Evolutionary conservation across 148 eudicot genomes (phyloP), one percentile per base, ranked within the genome.

Genomic region (Rhododendron simsii): DNA sequence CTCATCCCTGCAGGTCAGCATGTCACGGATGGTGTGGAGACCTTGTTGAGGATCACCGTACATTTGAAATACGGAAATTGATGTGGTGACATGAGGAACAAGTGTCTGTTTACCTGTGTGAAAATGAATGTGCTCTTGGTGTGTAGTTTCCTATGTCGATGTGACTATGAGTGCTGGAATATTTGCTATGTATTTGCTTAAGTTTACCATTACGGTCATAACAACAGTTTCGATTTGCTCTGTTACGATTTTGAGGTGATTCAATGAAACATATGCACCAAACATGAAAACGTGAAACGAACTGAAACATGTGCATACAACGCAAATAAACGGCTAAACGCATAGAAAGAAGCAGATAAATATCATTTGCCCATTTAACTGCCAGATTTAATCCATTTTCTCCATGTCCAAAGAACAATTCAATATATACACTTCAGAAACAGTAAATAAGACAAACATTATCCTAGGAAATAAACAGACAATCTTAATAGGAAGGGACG

Each of bases 1-100:
- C 91, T 97, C 83, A 92, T 97, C 37, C 98, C 99, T 0, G 84
- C 90, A 18, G 99, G 98, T 71, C 98, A 97, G 89, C 93, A 87
- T 69, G 87, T 92, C 63, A 84, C 91, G 0, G 98, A 97, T 86
- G 99, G 99, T 2, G 92, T 91, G 13, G 94, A 96, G 91, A 89
- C 98, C 1, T 84, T 97, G 92, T 90, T 97, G 73, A 93, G 99
- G 92, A 90, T 97, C 69, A 63, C 93, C 41, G 90, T 97, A 69
- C 98, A 95, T 85, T 89, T 97, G 83, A 91, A 86, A 23, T 94
- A 94, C 90, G 94, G 85, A 95, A 83, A 76, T 82, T 69, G 77
- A 21, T 65, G 9, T 53, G 35, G 77, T 79, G 86, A 78, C 10
- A 15, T 4, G 5, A 50, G 26, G 23, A 28, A 61, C 41, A 57